Conservation (phyloP, 2,329 filamentous ascomycete species). For the Fusarium sp. region DNA sequence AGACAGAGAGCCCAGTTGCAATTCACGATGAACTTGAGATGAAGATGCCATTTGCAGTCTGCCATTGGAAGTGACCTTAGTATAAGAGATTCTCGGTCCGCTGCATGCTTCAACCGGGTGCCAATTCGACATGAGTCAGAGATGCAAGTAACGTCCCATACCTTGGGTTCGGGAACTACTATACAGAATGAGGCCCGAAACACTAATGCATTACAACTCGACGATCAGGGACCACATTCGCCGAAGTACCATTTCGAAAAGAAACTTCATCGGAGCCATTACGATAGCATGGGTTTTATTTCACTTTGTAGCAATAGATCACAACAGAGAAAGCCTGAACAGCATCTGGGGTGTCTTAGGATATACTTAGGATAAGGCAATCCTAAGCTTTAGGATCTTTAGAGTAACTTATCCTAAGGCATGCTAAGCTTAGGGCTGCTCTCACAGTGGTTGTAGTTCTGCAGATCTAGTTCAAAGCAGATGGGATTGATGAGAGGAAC, state of each 20-base stretch:
- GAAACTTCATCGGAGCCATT: background rate
- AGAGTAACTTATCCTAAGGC: background rate
- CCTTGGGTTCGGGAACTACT: background rate
- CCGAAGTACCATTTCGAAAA: background rate
- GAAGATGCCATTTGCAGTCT: background rate
- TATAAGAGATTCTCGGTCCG: background rate
- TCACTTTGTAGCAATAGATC: background rate
- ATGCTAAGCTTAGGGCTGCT: background rate
- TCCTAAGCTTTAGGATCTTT: background rate
- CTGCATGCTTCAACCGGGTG: background rate
- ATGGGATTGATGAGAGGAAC: background rate
- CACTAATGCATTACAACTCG: background rate
- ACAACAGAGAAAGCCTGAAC: background rate
- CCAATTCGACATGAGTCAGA: background rate
- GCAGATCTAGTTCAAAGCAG: background rate
- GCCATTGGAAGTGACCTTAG: background rate
- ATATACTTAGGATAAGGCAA: background rate
- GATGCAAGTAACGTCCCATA: background rate
- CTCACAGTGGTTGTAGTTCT: background rate
- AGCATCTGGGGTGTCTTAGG: background rate
- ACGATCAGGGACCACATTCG: background rate
- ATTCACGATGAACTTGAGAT: background rate
- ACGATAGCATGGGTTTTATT: background rate
- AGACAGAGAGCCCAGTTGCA: background rate
- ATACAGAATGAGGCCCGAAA: slow-evolving; percentile 9